phyloP scores from a whole-genome alignment of 257 asterid genomes.

The Solanum chmielewskii region DNA sequence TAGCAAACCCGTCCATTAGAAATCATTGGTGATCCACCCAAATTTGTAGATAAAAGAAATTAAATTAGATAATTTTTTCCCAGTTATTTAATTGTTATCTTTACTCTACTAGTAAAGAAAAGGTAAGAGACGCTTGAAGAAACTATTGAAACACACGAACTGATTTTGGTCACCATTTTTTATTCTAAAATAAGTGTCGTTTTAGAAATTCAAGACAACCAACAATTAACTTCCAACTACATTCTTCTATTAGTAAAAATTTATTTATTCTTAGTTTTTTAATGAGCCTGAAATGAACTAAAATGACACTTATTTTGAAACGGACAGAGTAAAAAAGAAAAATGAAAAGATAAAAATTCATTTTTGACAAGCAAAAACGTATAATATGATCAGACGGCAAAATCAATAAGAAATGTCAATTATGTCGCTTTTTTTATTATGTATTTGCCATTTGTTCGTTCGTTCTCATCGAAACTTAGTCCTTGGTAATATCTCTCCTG shows the following conservation, averaged over 20 bases:
- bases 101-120: neutral
- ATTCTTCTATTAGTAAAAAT: too few species aligned
- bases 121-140: neutral
- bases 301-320: neutral
- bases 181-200: neutral
- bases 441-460: slow-evolving; percentile 13
- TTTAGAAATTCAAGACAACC: neutral
- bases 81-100: neutral
- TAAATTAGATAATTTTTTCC: too few species aligned
- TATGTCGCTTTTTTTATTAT: neutral
- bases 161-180: neutral
- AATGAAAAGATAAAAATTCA: neutral
- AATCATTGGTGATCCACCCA: too few species aligned
- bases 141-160: neutral
- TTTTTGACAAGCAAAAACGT: neutral
- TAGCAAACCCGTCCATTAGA: too few species aligned
- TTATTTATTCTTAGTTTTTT: too few species aligned
- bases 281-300: neutral
- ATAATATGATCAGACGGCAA: neutral
- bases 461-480: slow-evolving; percentile 5
- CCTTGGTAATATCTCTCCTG: neutral
- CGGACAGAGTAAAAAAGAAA: neutral
- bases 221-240: neutral
- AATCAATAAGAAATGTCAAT: neutral
- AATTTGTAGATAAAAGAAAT: too few species aligned